Percentiles rank a stretch among this genome's conserved stretches.
Evolutionary conservation across 805 yeast genomes (phyloP).

Genomic region (Zygosaccharomyces pseudorouxii): DNA sequence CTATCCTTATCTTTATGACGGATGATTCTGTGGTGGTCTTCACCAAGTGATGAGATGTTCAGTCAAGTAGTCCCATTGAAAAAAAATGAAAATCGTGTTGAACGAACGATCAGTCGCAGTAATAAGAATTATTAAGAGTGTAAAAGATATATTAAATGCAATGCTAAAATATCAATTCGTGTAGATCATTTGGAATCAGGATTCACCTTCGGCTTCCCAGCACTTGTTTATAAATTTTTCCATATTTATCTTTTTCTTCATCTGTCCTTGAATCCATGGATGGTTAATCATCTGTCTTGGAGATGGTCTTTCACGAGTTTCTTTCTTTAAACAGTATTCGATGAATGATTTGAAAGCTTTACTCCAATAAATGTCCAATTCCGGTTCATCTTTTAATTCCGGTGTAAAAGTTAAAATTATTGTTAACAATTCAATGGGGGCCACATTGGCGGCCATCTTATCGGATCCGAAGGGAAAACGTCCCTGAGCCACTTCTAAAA

Average conservation of each 20-base stretch:
- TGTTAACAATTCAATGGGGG: slow-evolving; percentile 82
- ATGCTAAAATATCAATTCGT: neutral
- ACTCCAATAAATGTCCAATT: slow-evolving; percentile 74
- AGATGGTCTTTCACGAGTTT: slow-evolving; percentile 74
- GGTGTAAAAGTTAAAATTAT: slow-evolving; percentile 82
- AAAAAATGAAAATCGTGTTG: slow-evolving; percentile 6
- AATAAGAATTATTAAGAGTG: neutral
- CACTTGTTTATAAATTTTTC: slow-evolving; percentile 73
- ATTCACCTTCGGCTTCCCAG: slow-evolving; percentile 43
- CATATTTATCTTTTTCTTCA: slow-evolving; percentile 72
- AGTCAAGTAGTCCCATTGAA: neutral
- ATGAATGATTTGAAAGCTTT: slow-evolving; percentile 78
- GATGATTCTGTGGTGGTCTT: neutral
- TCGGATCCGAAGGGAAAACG: slow-evolving; percentile 68
- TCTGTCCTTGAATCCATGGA: slow-evolving; percentile 87
- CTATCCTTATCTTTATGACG: neutral
- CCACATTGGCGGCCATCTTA: slow-evolving; percentile 44
- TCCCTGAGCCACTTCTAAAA: slow-evolving; percentile 92
- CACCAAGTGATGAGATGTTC: slow-evolving; percentile 4
- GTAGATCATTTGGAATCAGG: neutral
- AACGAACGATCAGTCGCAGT: neutral
- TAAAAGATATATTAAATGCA: neutral
- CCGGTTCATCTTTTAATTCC: slow-evolving; percentile 68
- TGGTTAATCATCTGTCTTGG: slow-evolving; percentile 91
- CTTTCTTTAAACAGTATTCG: slow-evolving; percentile 73